phyloP scores from a whole-genome alignment of 176 grass and related monocot genomes.

The Aegilops bicornis region DNA sequence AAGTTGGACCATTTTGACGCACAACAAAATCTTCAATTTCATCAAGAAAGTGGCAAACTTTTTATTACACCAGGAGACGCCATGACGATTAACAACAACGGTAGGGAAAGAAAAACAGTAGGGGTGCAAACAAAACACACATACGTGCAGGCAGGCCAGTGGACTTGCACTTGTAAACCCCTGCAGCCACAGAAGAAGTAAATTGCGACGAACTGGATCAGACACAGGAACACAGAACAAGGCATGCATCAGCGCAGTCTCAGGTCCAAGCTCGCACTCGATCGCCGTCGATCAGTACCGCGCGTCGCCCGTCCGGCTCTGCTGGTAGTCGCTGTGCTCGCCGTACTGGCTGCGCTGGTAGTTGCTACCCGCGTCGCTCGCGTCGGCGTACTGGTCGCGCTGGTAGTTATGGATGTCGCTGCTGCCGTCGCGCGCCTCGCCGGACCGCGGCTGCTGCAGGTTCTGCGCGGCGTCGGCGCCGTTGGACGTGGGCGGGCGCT shows the following conservation, averaged over 20 bases:
- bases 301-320: not conserved
- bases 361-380: not conserved
- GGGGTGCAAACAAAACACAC: not conserved
- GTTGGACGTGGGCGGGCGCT: slow-evolving; percentile 40
- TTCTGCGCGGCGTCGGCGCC: not conserved
- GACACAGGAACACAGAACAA: not conserved
- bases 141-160: not conserved
- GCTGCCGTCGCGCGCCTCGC: not conserved
- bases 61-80: slow-evolving; percentile 29
- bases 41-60: slow-evolving; percentile 23
- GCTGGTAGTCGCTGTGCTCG: slow-evolving; percentile 14
- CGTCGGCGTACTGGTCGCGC: not conserved
- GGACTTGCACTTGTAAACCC: not conserved
- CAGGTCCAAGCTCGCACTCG: not conserved
- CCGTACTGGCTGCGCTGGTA: not conserved
- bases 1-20: not conserved
- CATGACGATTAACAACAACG: not conserved
- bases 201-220: not conserved
- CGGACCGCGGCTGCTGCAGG: not conserved
- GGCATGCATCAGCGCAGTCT: not conserved
- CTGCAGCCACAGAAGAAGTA: not conserved
- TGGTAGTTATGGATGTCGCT: not conserved
- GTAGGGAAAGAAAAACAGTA: not conserved
- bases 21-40: not conserved
- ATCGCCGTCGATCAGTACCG: not conserved